Evolutionary conservation across 108 stramenopile genomes (phyloP), one percentile per base, ranked within the genome.

Genomic region (Cyclotella kingstonii): DNA sequence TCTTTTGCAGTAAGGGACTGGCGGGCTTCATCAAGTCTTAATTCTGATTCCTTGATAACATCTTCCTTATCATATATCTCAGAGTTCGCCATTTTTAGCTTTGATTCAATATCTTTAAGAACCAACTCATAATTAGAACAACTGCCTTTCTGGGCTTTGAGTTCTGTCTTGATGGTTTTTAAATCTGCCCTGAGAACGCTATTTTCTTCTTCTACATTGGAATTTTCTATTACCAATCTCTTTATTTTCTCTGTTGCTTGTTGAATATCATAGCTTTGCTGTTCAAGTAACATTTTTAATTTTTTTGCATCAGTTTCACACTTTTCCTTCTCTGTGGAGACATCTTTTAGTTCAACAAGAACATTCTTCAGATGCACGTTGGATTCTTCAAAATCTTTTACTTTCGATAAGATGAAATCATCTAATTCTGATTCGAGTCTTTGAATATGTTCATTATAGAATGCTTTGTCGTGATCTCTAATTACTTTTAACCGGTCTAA

Each of bases 291-390:
- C 14, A n/a, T 33, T 17, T 39, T 58, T 41, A 63, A 43, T 15
- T 73, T 18, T 27, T 52, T 15, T 6, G 45, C 17, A 12, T 73
- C 40, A 19, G 17, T 30, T 10, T 57, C 23, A 0, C 34, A 27
- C 0, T 11, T 18, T 22, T 60, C 68, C 44, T 49, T 50, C 27
- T 42, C 5, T 4, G 55, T 27, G 41, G 41, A 56, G 11, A 56
- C 43, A 17, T 45, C 62, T 31, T 76, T 50, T 6, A 76, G 36
- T 33, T 76, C 61, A 11, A 22, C 44, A 3, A 76, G 38, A 15
- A 60, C 48, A 45, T 76, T 56, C 47, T 76, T 54, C 21, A 74
- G 34, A 7, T 54, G 65, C n/a, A 15, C 1, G 11, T 60, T 65
- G 25, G 74, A 40, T 17, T 42, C 55, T 22, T 33, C 21, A 0